Percentiles rank a stretch among this genome's conserved stretches.
These are phyloP conservation scores for Aspergillus glaucus DNA, from an alignment of 2,329 filamentous ascomycete genomes.

Conservation along the genomic window DNA sequence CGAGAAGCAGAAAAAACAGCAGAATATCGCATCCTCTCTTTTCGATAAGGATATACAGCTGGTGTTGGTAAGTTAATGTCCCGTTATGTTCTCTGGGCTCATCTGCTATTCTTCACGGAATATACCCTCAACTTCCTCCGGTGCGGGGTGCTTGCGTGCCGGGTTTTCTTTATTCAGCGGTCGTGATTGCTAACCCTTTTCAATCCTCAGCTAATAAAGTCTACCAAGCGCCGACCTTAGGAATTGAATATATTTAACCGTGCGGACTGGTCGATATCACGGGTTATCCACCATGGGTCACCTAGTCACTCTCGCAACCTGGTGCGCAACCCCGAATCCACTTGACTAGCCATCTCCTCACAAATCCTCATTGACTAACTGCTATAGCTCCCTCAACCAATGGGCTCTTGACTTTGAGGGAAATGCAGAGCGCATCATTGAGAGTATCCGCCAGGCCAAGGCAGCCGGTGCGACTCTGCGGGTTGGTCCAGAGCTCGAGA, in stretches of 20 bases:
- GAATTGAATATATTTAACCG: too few species aligned
- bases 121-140: neutral
- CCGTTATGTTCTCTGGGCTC: too few species aligned
- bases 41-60: too few species aligned
- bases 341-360: neutral
- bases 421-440: conserved; percentile 57
- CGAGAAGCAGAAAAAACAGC: neutral
- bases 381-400: conserved; percentile 34
- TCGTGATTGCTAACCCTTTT: neutral
- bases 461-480: conserved; percentile 56
- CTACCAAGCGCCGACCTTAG: too few species aligned
- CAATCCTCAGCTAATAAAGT: too few species aligned
- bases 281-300: conserved; percentile 28
- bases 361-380: neutral
- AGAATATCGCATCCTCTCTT: neutral
- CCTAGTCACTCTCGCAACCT: conserved; percentile 41
- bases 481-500: conserved; percentile 51
- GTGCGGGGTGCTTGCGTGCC: neutral
- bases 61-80: too few species aligned
- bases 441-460: conserved; percentile 58
- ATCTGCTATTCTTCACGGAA: too few species aligned
- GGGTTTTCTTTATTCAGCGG: neutral
- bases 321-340: conserved; percentile 16
- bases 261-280: neutral
- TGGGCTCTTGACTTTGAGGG: conserved; percentile 58